These are phyloP conservation scores for Luffa acutangula DNA, from an alignment of 306 rosid species.

Conservation along the genomic window DNA sequence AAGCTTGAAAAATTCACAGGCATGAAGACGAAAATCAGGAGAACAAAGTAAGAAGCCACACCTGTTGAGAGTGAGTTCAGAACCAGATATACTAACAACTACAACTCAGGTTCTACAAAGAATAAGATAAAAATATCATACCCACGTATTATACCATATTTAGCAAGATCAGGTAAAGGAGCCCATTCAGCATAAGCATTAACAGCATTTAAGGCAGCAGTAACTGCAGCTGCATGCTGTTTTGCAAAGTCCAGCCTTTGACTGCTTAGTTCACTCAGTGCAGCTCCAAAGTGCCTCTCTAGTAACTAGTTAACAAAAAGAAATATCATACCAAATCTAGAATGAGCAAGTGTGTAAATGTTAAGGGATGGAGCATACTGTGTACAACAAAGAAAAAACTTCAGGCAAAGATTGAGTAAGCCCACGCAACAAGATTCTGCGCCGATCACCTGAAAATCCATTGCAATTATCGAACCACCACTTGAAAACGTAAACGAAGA, in stretches of 20 bases:
- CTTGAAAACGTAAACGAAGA: conserved; percentile 13
- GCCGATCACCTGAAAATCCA: conserved; percentile 56
- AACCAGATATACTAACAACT: conserved; percentile 11
- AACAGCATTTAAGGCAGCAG: conserved; percentile 69
- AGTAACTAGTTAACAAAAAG: conserved; percentile 55
- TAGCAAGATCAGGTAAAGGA: conserved; percentile 81
- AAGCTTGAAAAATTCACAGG: conserved; percentile 89
- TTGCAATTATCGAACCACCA: conserved; percentile 16
- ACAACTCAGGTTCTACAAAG: conserved; percentile 13
- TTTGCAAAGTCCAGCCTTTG: conserved; percentile 65
- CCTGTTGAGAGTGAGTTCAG: conserved; percentile 34
- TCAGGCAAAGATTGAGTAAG: conserved; percentile 78
- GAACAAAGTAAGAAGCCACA: conserved; percentile 84
- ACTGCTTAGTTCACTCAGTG: conserved; percentile 59
- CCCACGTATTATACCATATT: conserved; percentile 89
- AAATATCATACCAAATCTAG: conserved; percentile 12
- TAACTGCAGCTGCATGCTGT: conserved; percentile 72
- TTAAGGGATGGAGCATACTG: conserved; percentile 31
- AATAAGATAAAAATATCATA: conserved; percentile 30
- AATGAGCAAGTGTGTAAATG: conserved; percentile 13
- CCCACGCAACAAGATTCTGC: conserved; percentile 84
- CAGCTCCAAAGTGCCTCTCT: conserved; percentile 81
- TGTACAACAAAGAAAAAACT: conserved; percentile 73
- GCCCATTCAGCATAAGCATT: conserved; percentile 99
- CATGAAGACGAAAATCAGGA: conserved; percentile 89